phyloP scores from a whole-genome alignment of 2,329 filamentous ascomycete species.

The Rachicladosporium sp. region DNA sequence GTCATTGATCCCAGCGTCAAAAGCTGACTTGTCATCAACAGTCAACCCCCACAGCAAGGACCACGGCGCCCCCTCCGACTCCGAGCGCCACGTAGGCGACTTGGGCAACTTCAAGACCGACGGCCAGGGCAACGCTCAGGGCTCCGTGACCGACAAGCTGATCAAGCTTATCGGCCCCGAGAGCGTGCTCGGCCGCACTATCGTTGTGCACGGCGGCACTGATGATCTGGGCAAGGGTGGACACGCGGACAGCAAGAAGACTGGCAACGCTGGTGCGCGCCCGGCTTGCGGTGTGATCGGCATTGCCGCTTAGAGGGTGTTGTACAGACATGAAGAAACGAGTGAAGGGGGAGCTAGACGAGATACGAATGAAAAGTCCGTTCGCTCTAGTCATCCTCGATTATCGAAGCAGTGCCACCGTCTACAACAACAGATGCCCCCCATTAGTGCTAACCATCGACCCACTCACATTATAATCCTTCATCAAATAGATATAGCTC shows the following conservation, averaged over 20 bases:
- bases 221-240: slow-evolving; percentile 91
- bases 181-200: slow-evolving; percentile 88
- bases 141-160: slow-evolving; percentile 64
- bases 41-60: slow-evolving; percentile 93
- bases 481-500: slow-evolving; percentile 36
- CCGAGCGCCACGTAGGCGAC: slow-evolving; percentile 87
- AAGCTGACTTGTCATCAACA: slow-evolving; percentile 24
- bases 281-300: slow-evolving; percentile 68
- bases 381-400: not conserved
- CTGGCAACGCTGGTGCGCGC: slow-evolving; percentile 84
- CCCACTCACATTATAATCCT: slow-evolving; percentile 34
- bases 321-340: no score
- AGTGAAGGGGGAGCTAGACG: no score
- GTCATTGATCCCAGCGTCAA: no score
- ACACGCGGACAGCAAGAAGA: slow-evolving; percentile 94
- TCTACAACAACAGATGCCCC: slow-evolving; percentile 11
- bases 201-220: slow-evolving; percentile 88
- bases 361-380: no score
- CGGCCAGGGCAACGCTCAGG: slow-evolving; percentile 78
- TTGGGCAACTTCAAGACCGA: slow-evolving; percentile 96
- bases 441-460: slow-evolving; percentile 28
- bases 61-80: slow-evolving; percentile 77
- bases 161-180: slow-evolving; percentile 94
- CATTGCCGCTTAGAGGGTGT: slow-evolving; percentile 9
- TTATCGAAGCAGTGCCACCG: not conserved